Evolutionary conservation across 768 basidiomycete genomes (phyloP), one percentile per base, ranked within the genome.

Genomic region (Tylopilus plumbeoviolaceoides): DNA sequence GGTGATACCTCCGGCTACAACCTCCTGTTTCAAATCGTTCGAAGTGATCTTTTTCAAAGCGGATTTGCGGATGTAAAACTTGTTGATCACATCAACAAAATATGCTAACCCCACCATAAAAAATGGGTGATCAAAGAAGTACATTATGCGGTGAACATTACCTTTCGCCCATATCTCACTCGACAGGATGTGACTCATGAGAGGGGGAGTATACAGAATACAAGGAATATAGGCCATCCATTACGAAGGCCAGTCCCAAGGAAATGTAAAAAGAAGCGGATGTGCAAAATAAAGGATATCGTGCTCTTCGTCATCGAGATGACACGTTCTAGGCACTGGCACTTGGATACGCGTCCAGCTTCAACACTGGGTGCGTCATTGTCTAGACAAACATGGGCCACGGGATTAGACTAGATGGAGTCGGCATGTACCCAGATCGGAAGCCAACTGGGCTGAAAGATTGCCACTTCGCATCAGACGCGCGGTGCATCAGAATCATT

Each of bases 231-330:
- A 44, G 59, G 61, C 1, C 65, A 65, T 25, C 63, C 63, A 8
- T 53, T 50, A 1, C 41, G n/a, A n/a, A 63, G 42, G 17, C 50
- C 47, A 14, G 28, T 48, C 18, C 59, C 61, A 15, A 65, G 28
- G 20, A 67, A 45, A 20, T 59, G 45, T 20, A 23, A 14, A 0
- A 67, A 51, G 35, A 66, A 40, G 7, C 41, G 63, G 20, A 65
- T 50, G 14, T 66, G 65, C 31, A 66, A 53, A 33, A 63, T 21
- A 28, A 61, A n/a, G n/a, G n/a, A n/a, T n/a, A n/a, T n/a, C n/a
- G n/a, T n/a, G n/a, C n/a, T n/a, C n/a, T n/a, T n/a, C 36, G 47
- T 23, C 4, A 67, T 27, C 6, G n/a, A 20, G 27, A 60, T 38
- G 1, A 48, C 51, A 30, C 17, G 28, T 14, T 55, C 55, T 11